Percentiles rank a stretch among this genome's conserved stretches.
phyloP scores from a whole-genome alignment of 2,329 filamentous ascomycete genomes.

The Paecilomyces fulvus region DNA sequence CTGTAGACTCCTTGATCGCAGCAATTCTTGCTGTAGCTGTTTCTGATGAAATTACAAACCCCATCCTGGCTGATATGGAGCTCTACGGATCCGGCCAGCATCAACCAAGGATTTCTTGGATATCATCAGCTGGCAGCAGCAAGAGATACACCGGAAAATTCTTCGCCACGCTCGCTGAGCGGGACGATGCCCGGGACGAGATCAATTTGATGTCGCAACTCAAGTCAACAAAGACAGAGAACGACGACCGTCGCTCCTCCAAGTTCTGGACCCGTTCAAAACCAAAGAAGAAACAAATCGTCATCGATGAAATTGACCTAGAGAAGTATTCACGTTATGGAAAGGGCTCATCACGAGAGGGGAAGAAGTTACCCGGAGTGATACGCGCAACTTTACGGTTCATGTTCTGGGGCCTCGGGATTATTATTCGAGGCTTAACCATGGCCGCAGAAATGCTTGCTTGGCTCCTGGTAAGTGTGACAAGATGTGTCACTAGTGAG shows the following conservation, averaged over 20 bases:
- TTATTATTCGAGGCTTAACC: constrained; percentile 30
- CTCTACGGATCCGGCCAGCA: constrained; percentile 15
- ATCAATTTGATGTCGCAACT: constrained; percentile 27
- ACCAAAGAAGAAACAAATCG: constrained; percentile 22
- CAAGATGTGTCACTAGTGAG: constrained; percentile 33
- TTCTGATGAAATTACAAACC: constrained; percentile 33
- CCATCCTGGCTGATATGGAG: constrained; percentile 29
- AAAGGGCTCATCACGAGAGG: constrained; percentile 24
- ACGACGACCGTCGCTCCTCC: constrained; percentile 4
- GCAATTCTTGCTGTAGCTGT: constrained; percentile 38
- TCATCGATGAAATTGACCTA: constrained; percentile 37
- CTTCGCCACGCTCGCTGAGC: constrained; percentile 32
- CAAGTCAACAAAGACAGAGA: constrained; percentile 11
- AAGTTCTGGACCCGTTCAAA: background rate
- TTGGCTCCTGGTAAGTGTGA: constrained; percentile 33
- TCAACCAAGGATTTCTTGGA: constrained; percentile 5
- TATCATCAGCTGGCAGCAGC: background rate
- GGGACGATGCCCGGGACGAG: constrained; percentile 34
- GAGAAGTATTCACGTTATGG: constrained; percentile 37
- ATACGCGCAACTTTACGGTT: constrained; percentile 26
- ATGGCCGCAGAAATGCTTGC: constrained; percentile 31
- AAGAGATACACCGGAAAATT: constrained; percentile 15
- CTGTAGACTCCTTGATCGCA: constrained; percentile 39
- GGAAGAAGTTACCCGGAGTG: constrained; percentile 31
- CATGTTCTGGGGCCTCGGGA: constrained; percentile 30